These are phyloP conservation scores for Copromyces sp. DNA, from an alignment of 495 filamentous ascomycete genomes.

Conservation along the genomic window DNA sequence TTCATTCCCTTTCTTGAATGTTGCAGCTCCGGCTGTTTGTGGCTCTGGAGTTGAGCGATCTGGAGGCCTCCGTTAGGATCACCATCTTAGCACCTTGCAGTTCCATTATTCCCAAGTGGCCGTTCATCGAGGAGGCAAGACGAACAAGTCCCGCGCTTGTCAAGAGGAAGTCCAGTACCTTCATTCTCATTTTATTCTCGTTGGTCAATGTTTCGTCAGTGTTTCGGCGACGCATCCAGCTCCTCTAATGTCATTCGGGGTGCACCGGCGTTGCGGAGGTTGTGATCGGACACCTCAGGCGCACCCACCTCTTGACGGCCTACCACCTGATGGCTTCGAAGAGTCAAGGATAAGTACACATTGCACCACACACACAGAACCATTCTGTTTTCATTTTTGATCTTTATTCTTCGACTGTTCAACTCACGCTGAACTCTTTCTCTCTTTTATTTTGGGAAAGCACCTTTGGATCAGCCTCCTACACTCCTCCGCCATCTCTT, in stretches of 20 bases:
- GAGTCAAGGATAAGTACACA: background rate
- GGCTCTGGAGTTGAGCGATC: background rate
- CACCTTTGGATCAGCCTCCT: background rate
- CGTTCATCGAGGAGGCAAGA: background rate
- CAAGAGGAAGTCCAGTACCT: background rate
- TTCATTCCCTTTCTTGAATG: background rate
- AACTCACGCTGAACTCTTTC: background rate
- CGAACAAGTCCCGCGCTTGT: background rate
- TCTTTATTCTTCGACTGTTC: background rate
- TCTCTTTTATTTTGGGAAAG: background rate
- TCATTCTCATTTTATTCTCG: background rate
- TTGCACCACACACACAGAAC: background rate
- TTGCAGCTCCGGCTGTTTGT: too few relatives aligned
- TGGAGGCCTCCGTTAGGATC: background rate
- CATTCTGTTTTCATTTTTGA: background rate
- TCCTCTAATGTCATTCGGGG: background rate
- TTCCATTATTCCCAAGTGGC: background rate
- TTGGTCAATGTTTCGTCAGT: background rate
- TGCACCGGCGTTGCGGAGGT: background rate
- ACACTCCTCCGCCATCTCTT: background rate
- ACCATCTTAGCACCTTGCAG: background rate
- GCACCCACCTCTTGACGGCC: background rate
- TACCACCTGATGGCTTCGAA: background rate
- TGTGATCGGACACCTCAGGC: background rate
- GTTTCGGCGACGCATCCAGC: background rate